These are phyloP conservation scores for Davidsoniella neocaledoniae DNA, from an alignment of 2,329 filamentous ascomycete genomes.

Conservation along the genomic window DNA sequence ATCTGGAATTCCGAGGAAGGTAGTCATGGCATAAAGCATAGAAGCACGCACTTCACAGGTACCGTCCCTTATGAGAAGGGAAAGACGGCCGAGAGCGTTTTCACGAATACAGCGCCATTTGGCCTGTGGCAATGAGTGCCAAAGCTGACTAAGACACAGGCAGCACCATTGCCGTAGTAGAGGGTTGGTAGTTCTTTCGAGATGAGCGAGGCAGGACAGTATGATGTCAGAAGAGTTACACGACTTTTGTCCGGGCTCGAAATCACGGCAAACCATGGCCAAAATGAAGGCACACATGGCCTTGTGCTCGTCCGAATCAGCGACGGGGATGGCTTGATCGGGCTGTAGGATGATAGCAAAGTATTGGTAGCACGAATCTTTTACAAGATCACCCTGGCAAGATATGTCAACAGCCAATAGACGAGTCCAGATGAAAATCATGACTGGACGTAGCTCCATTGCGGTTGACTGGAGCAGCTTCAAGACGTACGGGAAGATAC, in stretches of 20 bases:
- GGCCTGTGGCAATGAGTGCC: conserved; percentile 77
- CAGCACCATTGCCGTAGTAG: conserved; percentile 90
- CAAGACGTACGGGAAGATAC: conserved; percentile 97
- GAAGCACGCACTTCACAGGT: conserved; percentile 86
- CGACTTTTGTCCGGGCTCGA: conserved; percentile 78
- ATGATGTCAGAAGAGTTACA: conserved; percentile 85
- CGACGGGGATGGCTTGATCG: conserved; percentile 63
- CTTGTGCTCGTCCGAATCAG: conserved; percentile 83
- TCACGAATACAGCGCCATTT: conserved; percentile 93
- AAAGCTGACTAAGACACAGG: conserved; percentile 86
- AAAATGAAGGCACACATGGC: conserved; percentile 99
- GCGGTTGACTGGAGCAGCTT: conserved; percentile 93
- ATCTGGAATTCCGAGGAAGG: conserved; percentile 85
- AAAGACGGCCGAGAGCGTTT: conserved; percentile 66
- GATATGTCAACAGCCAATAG: conserved; percentile 89
- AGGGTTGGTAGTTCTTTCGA: conserved; percentile 73
- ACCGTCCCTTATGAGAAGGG: conserved; percentile 64
- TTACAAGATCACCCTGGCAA: conserved; percentile 84
- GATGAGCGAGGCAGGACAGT: conserved; percentile 67
- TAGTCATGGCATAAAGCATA: conserved; percentile 84
- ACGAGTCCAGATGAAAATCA: conserved; percentile 98
- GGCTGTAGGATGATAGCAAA: conserved; percentile 88
- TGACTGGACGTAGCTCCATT: conserved; percentile 85
- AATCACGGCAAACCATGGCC: conserved; percentile 90
- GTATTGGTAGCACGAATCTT: conserved; percentile 94